Conservation (phyloP, 169 alveolate genomes). For the Perkinsus chesapeaki region DNA sequence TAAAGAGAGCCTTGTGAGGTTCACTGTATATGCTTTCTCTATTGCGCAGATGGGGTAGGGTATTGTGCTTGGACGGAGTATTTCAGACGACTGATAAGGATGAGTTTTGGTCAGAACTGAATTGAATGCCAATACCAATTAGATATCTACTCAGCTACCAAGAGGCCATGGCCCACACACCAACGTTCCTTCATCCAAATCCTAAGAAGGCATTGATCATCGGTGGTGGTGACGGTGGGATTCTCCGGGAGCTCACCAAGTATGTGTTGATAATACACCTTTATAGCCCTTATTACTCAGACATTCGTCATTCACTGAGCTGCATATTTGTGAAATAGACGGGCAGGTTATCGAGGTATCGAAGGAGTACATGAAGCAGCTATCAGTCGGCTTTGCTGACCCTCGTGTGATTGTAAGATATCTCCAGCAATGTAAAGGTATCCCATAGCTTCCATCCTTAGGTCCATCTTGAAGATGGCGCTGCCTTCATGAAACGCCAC, state of each 20-base stretch:
- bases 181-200: conserved; percentile 47
- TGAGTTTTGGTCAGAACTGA: conserved; percentile 29
- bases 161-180: conserved; percentile 62
- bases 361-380: conserved; percentile 38
- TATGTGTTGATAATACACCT: conserved; percentile 3
- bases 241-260: conserved; percentile 50
- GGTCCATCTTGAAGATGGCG: conserved; percentile 37
- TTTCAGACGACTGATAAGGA: conserved; percentile 47
- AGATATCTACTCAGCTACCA: conserved; percentile 19
- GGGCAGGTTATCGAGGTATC: conserved; percentile 56
- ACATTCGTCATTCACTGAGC: conserved; percentile 6
- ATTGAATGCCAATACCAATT: conserved; percentile 23
- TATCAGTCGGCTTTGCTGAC: conserved; percentile 48
- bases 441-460: conserved; percentile 18
- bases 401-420: conserved; percentile 43
- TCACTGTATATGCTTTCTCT: not conserved
- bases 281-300: not conserved
- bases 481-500: conserved; percentile 15
- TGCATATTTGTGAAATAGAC: conserved; percentile 58
- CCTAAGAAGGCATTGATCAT: conserved; percentile 54
- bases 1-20: conserved; percentile 24
- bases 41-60: conserved; percentile 1
- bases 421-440: conserved; percentile 13
- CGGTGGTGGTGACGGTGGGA: conserved; percentile 74
- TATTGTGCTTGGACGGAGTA: conserved; percentile 56